phyloP scores from a whole-genome alignment of 805 yeast species.

The Pichia scutulata region DNA sequence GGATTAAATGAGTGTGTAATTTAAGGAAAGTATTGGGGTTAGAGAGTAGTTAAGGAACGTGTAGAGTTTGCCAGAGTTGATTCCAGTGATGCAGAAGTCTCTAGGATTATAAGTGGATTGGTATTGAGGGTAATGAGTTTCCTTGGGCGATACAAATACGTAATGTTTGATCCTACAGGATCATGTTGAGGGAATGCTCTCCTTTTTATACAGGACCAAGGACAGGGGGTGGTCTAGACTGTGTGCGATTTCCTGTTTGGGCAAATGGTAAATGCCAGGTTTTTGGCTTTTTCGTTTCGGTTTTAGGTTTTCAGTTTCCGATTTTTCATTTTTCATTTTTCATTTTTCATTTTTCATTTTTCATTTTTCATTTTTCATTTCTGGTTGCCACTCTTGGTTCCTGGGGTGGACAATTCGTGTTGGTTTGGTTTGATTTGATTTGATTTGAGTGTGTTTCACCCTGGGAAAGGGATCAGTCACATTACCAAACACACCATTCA shows the following conservation, averaged over 20 bases:
- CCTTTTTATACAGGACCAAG: background rate
- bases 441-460: too few species aligned
- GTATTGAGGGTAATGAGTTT: too few species aligned
- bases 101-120: background rate
- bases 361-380: too few species aligned
- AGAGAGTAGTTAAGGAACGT: background rate
- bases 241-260: background rate
- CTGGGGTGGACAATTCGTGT: too few species aligned
- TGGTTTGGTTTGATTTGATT: too few species aligned
- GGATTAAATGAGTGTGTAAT: background rate
- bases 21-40: slow-evolving; percentile 7
- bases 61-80: background rate
- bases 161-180: background rate
- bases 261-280: background rate
- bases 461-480: too few species aligned
- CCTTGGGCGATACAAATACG: too few species aligned
- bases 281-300: background rate
- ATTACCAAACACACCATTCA: too few species aligned
- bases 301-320: too few species aligned
- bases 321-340: too few species aligned
- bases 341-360: too few species aligned
- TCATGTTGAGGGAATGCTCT: background rate
- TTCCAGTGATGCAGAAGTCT: background rate
- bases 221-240: background rate
- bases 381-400: too few species aligned